Evolutionary conservation across 768 basidiomycete species (phyloP).

Genomic region (Lactarius tabidus): DNA sequence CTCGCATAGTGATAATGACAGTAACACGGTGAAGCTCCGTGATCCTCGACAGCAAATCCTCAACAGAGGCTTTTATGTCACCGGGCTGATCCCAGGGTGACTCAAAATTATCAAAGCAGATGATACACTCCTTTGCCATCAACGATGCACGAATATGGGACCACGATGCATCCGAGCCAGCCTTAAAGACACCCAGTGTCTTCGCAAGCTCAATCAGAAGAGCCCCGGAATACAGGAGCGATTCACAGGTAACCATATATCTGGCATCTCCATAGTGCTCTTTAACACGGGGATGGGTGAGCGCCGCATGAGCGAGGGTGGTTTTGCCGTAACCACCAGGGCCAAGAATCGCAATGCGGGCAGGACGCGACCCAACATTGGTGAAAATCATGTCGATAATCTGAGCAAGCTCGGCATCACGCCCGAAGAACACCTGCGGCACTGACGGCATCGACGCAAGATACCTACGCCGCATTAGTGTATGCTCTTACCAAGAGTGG

Average conservation of each 20-base stretch:
- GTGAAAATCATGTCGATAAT: background rate
- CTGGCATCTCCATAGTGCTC: slow-evolving; percentile 8
- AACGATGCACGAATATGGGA: background rate
- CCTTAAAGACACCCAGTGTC: background rate
- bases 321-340: background rate
- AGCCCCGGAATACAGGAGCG: slow-evolving; percentile 28
- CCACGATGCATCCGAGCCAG: background rate
- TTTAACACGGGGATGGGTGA: background rate
- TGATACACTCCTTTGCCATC: slow-evolving; percentile 28
- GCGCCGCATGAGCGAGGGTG: background rate
- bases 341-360: background rate
- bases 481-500: background rate
- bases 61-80: background rate
- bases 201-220: slow-evolving; percentile 29
- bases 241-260: slow-evolving; percentile 36
- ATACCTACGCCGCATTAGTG: background rate
- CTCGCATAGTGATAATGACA: slow-evolving; percentile 11
- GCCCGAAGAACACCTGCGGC: background rate
- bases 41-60: background rate
- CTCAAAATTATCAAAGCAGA: slow-evolving; percentile 42
- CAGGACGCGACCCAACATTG: background rate
- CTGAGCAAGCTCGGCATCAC: background rate
- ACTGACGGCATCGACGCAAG: background rate
- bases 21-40: background rate
- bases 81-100: slow-evolving; percentile 34